These are phyloP conservation scores for Maudiozyma bulderi DNA, from an alignment of 805 yeast genomes.

Conservation along the genomic window DNA sequence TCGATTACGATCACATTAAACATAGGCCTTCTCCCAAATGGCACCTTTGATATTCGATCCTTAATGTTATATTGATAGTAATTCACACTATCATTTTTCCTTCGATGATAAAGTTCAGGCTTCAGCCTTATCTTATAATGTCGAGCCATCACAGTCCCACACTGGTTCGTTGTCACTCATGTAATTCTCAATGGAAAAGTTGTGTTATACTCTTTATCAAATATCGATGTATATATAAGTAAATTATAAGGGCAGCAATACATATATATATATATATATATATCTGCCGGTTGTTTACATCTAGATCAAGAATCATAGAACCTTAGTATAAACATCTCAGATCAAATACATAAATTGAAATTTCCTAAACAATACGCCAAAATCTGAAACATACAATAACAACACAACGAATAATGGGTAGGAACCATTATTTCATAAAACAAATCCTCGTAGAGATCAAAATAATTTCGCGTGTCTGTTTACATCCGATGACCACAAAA, in stretches of 20 bases:
- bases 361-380: too few species aligned
- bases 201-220: not conserved
- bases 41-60: not conserved
- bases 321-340: not conserved
- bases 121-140: slow-evolving; percentile 1
- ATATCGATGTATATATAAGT: not conserved
- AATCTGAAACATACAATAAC: not conserved
- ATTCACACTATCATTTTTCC: not conserved
- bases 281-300: not conserved
- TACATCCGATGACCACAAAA: too few species aligned
- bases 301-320: not conserved
- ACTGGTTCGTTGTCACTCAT: too few species aligned
- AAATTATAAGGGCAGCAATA: not conserved
- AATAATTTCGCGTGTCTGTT: too few species aligned
- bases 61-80: not conserved
- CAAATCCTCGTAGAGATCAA: too few species aligned
- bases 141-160: not conserved
- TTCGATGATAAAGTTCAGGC: not conserved
- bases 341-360: not conserved
- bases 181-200: too few species aligned
- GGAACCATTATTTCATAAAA: too few species aligned
- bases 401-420: too few species aligned
- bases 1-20: not conserved
- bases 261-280: not conserved
- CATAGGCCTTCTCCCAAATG: not conserved